Evolutionary conservation across 2,329 filamentous ascomycete genomes (phyloP).

Genomic region (Pyrenophora seminiperda): DNA sequence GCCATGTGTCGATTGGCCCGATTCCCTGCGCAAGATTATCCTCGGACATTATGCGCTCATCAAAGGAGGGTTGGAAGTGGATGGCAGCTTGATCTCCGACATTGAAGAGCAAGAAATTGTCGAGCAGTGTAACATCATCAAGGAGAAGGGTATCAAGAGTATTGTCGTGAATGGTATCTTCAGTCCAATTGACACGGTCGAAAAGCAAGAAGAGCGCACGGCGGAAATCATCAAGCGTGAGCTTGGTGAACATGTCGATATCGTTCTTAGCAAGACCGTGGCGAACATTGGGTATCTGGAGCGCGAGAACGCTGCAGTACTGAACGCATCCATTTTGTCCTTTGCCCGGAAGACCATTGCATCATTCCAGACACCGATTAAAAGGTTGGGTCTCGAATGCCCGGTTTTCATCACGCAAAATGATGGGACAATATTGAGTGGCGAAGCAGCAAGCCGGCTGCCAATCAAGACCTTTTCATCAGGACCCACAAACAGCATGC

Average conservation of each 20-base stretch:
- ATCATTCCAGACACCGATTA: slow-evolving; percentile 55
- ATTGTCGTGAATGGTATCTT: slow-evolving; percentile 64
- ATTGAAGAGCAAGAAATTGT: slow-evolving; percentile 54
- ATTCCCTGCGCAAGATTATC: slow-evolving; percentile 53
- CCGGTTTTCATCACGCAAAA: slow-evolving; percentile 60
- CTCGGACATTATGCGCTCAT: slow-evolving; percentile 53
- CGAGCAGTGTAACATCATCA: slow-evolving; percentile 52
- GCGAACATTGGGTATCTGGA: slow-evolving; percentile 58
- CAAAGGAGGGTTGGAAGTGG: slow-evolving; percentile 57
- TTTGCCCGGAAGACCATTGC: slow-evolving; percentile 55
- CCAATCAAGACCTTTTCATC: slow-evolving; percentile 60
- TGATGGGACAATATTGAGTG: slow-evolving; percentile 57
- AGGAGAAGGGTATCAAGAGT: slow-evolving; percentile 51
- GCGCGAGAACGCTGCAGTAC: slow-evolving; percentile 57
- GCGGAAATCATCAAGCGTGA: slow-evolving; percentile 55
- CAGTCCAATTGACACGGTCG: slow-evolving; percentile 61
- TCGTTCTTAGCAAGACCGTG: slow-evolving; percentile 59
- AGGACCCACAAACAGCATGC: slow-evolving; percentile 60
- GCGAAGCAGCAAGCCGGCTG: slow-evolving; percentile 53
- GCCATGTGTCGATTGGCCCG: slow-evolving; percentile 58
- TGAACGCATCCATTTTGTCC: slow-evolving; percentile 56
- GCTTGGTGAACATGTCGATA: slow-evolving; percentile 53
- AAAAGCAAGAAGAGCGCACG: slow-evolving; percentile 59
- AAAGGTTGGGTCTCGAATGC: slow-evolving; percentile 52
- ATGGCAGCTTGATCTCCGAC: slow-evolving; percentile 53